Evolutionary conservation across 805 yeast genomes (phyloP), one percentile per base, ranked within the genome.

Genomic region (Candida mattraensis): DNA sequence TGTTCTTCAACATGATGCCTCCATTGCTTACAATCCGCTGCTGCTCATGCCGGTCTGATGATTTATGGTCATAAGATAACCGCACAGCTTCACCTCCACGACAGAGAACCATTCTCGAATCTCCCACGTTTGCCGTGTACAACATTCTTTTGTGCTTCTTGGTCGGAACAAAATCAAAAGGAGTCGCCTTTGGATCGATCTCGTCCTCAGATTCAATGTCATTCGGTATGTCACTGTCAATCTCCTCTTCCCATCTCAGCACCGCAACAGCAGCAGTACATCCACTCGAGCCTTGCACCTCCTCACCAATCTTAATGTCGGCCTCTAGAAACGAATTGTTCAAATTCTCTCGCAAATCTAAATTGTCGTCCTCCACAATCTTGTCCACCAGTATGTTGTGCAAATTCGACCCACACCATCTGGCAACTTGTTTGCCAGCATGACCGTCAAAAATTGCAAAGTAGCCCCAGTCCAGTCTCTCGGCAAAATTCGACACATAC

Each of bases 391-490:
- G 57, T 19, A 83, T 62, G 16, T 78, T 66, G 56, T 91, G 97
- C 39, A 91, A 60, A 51, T 84, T 79, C 44, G 86, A 80, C 0
- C 96, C 95, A 65, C 97, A 88, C 94, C 95, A 89, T 51, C 91
- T 77, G 2, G 99, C 95, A 7, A 95, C 83, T 48, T 80, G 87
- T 37, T 79, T 79, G 15, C 99, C 99, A 2, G 98, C 98, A 63
- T 91, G 99, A 8, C 99, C 99, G 61, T 91, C 99, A 62, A 88
- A 91, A 1, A 91, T 74, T 12, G 94, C 98, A 72, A 91, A 88
- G 57, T 86, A 91, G 2, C 96, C 98, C 83, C 95, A 84, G 58
- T 88, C 96, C 19, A 83, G 66, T 39, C 87, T 61, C 49, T 87
- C 95, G n/a, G 89, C 93, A 66, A 85, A 89, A 65, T 89, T 88